Conservation (phyloP, 176 grass and related monocot genomes). For the Rhipidocladum racemiflorum region DNA sequence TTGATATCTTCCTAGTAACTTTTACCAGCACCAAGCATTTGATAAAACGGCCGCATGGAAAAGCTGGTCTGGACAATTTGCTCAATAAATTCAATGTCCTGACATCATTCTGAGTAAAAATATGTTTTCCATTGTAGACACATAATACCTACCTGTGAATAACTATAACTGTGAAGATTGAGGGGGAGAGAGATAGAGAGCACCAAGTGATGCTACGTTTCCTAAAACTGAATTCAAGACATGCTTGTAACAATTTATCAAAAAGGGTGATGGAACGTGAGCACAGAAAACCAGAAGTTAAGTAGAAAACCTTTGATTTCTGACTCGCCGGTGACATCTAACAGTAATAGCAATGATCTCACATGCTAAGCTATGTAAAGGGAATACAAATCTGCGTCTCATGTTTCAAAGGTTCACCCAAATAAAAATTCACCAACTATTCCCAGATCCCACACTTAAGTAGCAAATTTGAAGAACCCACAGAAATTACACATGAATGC, state of each 20-base stretch:
- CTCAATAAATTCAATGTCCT: neutral
- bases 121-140: neutral
- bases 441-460: neutral
- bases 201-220: neutral
- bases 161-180: neutral
- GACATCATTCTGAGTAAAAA: neutral
- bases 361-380: neutral
- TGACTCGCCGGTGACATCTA: neutral
- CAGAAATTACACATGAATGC: neutral
- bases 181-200: neutral
- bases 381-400: neutral
- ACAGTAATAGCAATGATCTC: slow-evolving; percentile 9
- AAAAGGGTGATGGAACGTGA: neutral
- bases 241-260: slow-evolving; percentile 6
- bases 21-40: neutral
- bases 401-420: neutral
- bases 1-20: neutral
- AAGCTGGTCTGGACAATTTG: neutral
- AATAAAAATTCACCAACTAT: neutral
- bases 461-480: neutral
- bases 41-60: neutral
- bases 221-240: neutral
- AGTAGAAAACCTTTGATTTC: neutral
- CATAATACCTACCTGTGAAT: neutral
- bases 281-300: neutral